Conservation (phyloP, 2,329 filamentous ascomycete genomes). For the Gnomoniopsis sp. region DNA sequence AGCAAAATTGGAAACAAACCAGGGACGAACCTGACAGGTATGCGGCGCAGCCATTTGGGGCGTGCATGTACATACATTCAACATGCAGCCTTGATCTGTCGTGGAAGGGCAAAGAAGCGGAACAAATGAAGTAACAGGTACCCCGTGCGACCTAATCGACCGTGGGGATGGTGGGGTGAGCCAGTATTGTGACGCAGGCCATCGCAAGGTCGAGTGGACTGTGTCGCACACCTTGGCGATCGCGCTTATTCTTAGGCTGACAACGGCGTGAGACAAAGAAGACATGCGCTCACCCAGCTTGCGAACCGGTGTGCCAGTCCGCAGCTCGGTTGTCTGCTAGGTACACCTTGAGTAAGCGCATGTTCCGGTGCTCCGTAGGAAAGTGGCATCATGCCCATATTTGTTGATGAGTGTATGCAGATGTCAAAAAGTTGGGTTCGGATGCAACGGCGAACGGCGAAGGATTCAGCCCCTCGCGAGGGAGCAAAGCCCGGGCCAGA, state of each 20-base stretch:
- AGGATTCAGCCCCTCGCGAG: background rate
- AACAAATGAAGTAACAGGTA: slow-evolving; percentile 4
- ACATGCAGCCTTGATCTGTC: slow-evolving; percentile 3
- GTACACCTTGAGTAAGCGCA: background rate
- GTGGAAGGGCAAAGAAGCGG: background rate
- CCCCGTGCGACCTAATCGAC: background rate
- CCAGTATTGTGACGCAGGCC: slow-evolving; percentile 13
- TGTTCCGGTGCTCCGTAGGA: background rate
- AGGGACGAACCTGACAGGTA: slow-evolving; percentile 16
- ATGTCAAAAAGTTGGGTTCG: background rate
- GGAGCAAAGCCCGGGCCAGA: background rate
- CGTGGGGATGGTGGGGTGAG: slow-evolving; percentile 1
- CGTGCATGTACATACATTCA: slow-evolving; percentile 5
- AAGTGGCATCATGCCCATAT: background rate
- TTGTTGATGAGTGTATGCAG: background rate
- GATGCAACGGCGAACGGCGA: background rate
- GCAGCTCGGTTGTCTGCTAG: background rate
- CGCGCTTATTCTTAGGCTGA: slow-evolving; percentile 10
- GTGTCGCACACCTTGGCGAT: slow-evolving; percentile 12
- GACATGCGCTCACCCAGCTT: background rate
- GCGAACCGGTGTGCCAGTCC: background rate
- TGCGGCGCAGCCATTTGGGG: slow-evolving; percentile 14
- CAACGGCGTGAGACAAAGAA: background rate
- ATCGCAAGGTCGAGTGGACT: background rate
- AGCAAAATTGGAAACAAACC: background rate